A percentile compares a stretch with the other conserved stretches of the same genome.
Conservation (phyloP, 2,329 filamentous ascomycete species). For the Alternaria sp. region DNA sequence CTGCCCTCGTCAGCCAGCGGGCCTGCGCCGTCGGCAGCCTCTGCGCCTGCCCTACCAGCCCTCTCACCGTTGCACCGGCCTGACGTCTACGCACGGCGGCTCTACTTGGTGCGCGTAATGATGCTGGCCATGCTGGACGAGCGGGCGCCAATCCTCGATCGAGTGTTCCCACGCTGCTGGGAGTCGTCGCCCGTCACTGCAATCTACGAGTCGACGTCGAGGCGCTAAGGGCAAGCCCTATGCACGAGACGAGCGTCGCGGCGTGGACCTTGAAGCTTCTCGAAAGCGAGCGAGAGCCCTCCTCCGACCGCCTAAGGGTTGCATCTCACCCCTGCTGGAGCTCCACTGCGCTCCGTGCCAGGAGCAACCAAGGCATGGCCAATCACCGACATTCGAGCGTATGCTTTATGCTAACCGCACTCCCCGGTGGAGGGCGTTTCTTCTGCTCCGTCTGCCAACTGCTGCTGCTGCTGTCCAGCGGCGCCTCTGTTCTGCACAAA, state of each 20-base stretch:
- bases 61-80: conserved; percentile 15
- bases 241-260: conserved; percentile 9
- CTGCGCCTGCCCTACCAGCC: conserved; percentile 11
- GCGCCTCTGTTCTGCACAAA: conserved; percentile 12
- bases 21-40: conserved; percentile 13
- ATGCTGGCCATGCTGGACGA: conserved; percentile 24
- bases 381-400: conserved; percentile 34
- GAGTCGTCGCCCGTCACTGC: conserved; percentile 10
- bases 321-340: conserved; percentile 29
- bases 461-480: conserved; percentile 14
- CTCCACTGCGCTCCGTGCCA: conserved; percentile 36
- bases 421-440: conserved; percentile 30
- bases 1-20: conserved; percentile 8
- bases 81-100: conserved; percentile 25
- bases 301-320: conserved; percentile 33
- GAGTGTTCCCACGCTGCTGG: conserved; percentile 28
- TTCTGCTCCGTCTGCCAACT: conserved; percentile 27
- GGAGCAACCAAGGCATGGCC: conserved; percentile 18
- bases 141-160: conserved; percentile 23
- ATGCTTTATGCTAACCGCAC: conserved; percentile 41
- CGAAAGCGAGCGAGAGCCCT: conserved; percentile 9
- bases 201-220: neutral
- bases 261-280: conserved; percentile 11
- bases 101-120: conserved; percentile 13
- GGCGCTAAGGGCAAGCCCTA: conserved; percentile 12